These are phyloP conservation scores for Termitomyces sp. DNA, from an alignment of 768 basidiomycete genomes.

Conservation along the genomic window DNA sequence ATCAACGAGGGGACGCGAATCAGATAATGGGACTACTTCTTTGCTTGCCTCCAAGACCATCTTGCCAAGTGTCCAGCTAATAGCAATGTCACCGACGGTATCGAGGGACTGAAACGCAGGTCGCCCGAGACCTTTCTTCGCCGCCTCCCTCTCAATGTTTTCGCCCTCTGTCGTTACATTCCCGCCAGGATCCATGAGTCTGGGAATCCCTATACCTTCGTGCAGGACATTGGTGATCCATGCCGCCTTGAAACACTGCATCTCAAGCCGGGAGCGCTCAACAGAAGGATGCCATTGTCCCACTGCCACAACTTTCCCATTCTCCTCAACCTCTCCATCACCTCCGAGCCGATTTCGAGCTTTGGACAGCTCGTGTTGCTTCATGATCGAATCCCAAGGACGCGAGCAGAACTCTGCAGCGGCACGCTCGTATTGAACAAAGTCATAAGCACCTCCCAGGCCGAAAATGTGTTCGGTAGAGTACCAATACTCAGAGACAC, in stretches of 20 bases:
- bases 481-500: constrained; percentile 99
- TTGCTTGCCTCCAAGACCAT: constrained; percentile 98
- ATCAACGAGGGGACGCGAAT: constrained; percentile 61
- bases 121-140: constrained; percentile 75
- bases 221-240: constrained; percentile 97
- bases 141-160: constrained; percentile 72
- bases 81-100: constrained; percentile 88
- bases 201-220: constrained; percentile 92
- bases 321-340: constrained; percentile 61
- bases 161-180: constrained; percentile 68
- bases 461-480: constrained; percentile 97
- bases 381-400: constrained; percentile 75
- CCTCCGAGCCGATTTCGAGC: constrained; percentile 48
- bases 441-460: constrained; percentile 93
- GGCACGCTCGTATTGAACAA: constrained; percentile 92
- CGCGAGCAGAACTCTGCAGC: constrained; percentile 82
- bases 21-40: constrained; percentile 55
- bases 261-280: constrained; percentile 81
- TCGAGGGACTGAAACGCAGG: constrained; percentile 93
- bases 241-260: constrained; percentile 99
- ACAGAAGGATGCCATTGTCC: constrained; percentile 73
- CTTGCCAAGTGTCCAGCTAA: constrained; percentile 97
- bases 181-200: constrained; percentile 84
- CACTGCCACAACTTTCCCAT: constrained; percentile 58
- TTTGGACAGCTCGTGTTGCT: constrained; percentile 58